Conservation (phyloP, 1,139 yeast species). For the Yamadazyma epiphylla region DNA sequence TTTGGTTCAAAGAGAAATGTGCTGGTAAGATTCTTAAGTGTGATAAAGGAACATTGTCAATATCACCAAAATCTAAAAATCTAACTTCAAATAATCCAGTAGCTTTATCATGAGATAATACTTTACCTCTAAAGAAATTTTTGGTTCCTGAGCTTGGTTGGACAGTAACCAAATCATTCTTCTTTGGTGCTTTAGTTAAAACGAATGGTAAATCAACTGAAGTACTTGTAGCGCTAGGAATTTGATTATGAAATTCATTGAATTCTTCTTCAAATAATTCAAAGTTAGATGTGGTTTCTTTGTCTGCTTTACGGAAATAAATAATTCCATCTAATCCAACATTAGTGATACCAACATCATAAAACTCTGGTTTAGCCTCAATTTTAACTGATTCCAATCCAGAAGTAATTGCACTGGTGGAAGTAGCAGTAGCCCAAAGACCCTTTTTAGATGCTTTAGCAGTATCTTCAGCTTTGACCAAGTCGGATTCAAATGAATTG, state of each 20-base stretch:
- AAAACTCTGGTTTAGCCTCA: conserved; percentile 45
- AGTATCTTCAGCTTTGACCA: conserved; percentile 57
- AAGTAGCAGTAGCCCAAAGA: conserved; percentile 56
- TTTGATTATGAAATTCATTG: conserved; percentile 41
- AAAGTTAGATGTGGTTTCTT: conserved; percentile 31
- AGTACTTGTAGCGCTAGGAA: conserved; percentile 32
- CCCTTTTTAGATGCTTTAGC: conserved; percentile 60
- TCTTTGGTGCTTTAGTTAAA: conserved; percentile 44
- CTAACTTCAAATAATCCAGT: conserved; percentile 47
- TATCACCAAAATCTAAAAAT: conserved; percentile 65
- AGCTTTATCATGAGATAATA: conserved; percentile 47
- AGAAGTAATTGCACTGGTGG: conserved; percentile 23
- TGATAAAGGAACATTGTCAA: conserved; percentile 44
- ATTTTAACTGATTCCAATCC: conserved; percentile 22
- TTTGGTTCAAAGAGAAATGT: conserved; percentile 37
- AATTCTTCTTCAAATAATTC: conserved; percentile 43
- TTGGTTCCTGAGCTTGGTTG: conserved; percentile 51
- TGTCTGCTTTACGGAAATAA: conserved; percentile 48
- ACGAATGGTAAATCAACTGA: conserved; percentile 48
- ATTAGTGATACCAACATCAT: conserved; percentile 61
- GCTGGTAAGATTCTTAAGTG: conserved; percentile 55
- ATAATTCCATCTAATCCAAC: conserved; percentile 43
- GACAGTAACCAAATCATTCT: conserved; percentile 60
- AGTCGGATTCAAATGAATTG: conserved; percentile 50
- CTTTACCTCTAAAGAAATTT: conserved; percentile 61